These are phyloP conservation scores for Theobroma grandiflorum DNA, from an alignment of 441 rosid genomes.

Conservation along the genomic window DNA sequence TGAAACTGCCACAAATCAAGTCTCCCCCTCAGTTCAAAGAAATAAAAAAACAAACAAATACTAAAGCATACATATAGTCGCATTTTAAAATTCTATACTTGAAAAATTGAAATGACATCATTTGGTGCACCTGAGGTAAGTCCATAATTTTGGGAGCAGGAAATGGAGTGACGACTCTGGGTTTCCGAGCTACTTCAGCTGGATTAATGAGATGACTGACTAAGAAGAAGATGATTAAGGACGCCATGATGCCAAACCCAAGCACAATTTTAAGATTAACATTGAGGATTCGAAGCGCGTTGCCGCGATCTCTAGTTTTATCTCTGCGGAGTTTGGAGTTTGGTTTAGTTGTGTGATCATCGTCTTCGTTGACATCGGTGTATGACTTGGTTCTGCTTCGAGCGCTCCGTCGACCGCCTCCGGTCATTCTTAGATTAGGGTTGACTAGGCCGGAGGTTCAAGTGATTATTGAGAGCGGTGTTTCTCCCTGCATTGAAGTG, in stretches of 20 bases:
- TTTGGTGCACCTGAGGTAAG: slow-evolving; percentile 49
- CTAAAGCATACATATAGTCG: background rate
- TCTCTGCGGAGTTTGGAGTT: slow-evolving; percentile 45
- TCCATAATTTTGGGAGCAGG: slow-evolving; percentile 87
- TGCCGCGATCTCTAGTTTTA: slow-evolving; percentile 46
- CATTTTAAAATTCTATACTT: background rate
- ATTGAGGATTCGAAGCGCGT: slow-evolving; percentile 56
- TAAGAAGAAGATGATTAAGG: slow-evolving; percentile 49
- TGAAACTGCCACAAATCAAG: slow-evolving; percentile 65
- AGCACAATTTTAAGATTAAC: slow-evolving; percentile 59
- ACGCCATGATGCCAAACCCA: slow-evolving; percentile 49
- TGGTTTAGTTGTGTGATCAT: slow-evolving; percentile 35
- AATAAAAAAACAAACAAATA: background rate
- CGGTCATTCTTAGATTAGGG: slow-evolving; percentile 56
- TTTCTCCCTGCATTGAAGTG: background rate
- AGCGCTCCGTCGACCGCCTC: slow-evolving; percentile 58
- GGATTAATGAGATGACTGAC: slow-evolving; percentile 51
- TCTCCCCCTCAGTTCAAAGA: background rate
- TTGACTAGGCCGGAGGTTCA: background rate
- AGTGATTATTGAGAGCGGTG: background rate
- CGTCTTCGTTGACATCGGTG: slow-evolving; percentile 40
- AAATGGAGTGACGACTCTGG: slow-evolving; percentile 88
- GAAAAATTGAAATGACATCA: background rate
- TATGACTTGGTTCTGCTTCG: slow-evolving; percentile 64
- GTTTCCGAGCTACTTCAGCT: slow-evolving; percentile 42